These are phyloP conservation scores for Hondaea fermentalgiana DNA, from an alignment of 108 stramenopile genomes.

Conservation along the genomic window DNA sequence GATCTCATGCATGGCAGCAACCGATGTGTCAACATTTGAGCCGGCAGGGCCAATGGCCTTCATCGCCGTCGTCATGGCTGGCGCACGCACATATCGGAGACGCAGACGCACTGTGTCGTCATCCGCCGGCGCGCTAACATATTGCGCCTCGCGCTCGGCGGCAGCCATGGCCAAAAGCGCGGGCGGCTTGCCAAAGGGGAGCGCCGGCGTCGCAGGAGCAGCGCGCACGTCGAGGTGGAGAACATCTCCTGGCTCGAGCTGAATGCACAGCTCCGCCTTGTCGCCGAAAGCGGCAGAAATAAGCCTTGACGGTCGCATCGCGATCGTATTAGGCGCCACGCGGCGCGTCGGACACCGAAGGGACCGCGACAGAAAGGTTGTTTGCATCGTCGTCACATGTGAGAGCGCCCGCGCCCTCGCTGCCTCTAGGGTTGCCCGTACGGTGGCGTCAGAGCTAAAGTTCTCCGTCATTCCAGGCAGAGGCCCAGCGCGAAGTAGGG, in stretches of 20 bases:
- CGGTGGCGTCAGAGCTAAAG: not conserved
- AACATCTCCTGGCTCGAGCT: not conserved
- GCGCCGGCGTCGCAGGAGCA: not conserved
- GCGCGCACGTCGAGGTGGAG: not conserved
- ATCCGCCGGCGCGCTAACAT: not conserved
- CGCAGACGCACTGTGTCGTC: not conserved
- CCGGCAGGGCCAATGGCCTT: not conserved
- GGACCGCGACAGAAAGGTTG: not conserved
- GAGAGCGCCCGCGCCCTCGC: not conserved
- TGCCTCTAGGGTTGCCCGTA: not conserved
- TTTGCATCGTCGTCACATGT: not conserved
- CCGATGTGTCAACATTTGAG: not conserved
- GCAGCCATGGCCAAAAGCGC: not conserved
- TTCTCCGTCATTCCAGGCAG: not conserved
- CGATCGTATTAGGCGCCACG: not conserved
- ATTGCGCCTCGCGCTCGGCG: not conserved
- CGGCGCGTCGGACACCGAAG: not conserved
- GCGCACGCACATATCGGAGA: not conserved
- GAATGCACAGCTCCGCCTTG: not conserved
- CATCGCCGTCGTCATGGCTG: not conserved
- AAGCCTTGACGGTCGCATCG: not conserved
- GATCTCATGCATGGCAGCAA: not conserved
- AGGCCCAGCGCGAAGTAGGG: not conserved
- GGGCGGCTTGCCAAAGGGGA: not conserved
- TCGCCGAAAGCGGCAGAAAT: not conserved